Percentiles rank a stretch among this genome's conserved stretches.
Evolutionary conservation across 192 early-diverging fungal species (phyloP).

Genomic region (Obelidium mucronatum): DNA sequence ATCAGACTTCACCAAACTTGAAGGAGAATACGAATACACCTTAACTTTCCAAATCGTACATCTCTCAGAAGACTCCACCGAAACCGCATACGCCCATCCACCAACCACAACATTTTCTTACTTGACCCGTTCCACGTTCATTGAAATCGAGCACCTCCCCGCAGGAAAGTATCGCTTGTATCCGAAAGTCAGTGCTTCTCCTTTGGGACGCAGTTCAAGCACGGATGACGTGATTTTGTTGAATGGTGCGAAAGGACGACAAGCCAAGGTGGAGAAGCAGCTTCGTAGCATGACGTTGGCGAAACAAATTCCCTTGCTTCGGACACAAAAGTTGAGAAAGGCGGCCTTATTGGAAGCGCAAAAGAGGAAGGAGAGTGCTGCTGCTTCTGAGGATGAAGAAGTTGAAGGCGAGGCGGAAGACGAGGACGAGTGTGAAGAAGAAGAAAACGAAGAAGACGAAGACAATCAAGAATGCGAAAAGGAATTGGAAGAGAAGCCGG

Average conservation of each 20-base stretch:
- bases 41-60: neutral
- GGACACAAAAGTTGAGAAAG: neutral
- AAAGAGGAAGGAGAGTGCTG: neutral
- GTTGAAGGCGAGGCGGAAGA: neutral
- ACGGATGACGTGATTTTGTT: neutral
- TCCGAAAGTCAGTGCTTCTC: neutral
- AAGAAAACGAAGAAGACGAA: conserved; percentile 5
- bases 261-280: neutral
- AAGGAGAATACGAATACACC: conserved; percentile 10
- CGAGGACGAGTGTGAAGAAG: neutral
- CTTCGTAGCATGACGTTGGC: conserved; percentile 2
- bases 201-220: neutral
- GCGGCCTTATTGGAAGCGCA: neutral
- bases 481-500: conserved; percentile 4
- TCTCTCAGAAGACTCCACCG: neutral
- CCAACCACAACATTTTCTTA: neutral
- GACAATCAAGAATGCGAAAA: conserved; percentile 12
- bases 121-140: neutral
- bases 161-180: conserved; percentile 14
- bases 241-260: neutral
- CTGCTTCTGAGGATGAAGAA: neutral
- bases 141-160: conserved; percentile 5
- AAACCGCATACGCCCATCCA: neutral
- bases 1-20: neutral
- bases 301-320: neutral